phyloP scores from a whole-genome alignment of 805 yeast species.

The Metschnikowia anglica region DNA sequence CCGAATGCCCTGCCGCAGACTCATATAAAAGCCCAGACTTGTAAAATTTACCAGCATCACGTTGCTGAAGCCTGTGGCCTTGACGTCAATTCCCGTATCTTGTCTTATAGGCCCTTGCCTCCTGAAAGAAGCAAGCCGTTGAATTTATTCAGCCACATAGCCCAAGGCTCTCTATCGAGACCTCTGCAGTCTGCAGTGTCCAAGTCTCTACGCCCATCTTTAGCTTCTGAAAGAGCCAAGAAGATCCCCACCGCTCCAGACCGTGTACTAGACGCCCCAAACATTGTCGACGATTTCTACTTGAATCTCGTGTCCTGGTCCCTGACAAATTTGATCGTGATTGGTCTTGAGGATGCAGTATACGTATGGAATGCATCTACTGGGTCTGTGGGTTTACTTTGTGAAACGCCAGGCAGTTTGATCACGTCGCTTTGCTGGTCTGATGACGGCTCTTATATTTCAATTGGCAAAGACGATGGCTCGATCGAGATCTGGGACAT shows the following conservation, averaged over 20 bases:
- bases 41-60: conserved; percentile 64
- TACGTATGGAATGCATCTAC: conserved; percentile 90
- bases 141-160: conserved; percentile 31
- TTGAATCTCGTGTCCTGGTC: conserved; percentile 89
- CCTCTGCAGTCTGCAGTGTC: conserved; percentile 15
- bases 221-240: conserved; percentile 67
- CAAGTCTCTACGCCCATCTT: conserved; percentile 43
- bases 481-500: conserved; percentile 91
- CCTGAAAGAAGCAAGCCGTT: conserved; percentile 55
- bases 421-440: conserved; percentile 87
- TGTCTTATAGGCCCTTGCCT: conserved; percentile 84
- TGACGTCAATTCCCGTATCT: conserved; percentile 74
- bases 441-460: conserved; percentile 80
- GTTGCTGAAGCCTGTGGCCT: conserved; percentile 96
- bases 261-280: conserved; percentile 94
- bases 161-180: conserved; percentile 20
- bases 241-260: conserved; percentile 86
- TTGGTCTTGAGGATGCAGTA: conserved; percentile 79
- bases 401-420: conserved; percentile 49
- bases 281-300: conserved; percentile 88
- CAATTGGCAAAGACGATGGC: conserved; percentile 84
- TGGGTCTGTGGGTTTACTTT: conserved; percentile 70
- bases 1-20: conserved; percentile 53
- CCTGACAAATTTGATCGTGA: conserved; percentile 72
- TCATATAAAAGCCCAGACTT: conserved; percentile 54